Conservation (phyloP, 2,329 filamentous ascomycete species). For the Alternaria solani region DNA sequence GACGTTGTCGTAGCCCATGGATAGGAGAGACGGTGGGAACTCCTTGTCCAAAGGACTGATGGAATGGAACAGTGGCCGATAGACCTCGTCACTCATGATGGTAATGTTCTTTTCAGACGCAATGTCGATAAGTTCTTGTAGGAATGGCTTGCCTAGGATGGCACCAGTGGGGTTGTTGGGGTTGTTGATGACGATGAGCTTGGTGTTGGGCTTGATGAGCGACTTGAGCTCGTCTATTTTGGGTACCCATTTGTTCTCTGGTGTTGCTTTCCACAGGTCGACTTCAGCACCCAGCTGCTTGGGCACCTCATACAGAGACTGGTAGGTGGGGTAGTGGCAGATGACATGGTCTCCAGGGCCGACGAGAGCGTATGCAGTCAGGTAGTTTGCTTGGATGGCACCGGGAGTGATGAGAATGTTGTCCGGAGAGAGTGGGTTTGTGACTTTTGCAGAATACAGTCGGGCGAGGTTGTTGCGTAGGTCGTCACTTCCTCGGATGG, state of each 20-base stretch:
- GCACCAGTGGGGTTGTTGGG: conserved; percentile 85
- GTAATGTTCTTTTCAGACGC: conserved; percentile 70
- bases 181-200: conserved; percentile 75
- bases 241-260: conserved; percentile 71
- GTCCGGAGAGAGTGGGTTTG: conserved; percentile 60
- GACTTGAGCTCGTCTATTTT: conserved; percentile 70
- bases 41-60: conserved; percentile 62
- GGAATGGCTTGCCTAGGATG: conserved; percentile 67
- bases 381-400: conserved; percentile 84
- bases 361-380: conserved; percentile 77
- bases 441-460: conserved; percentile 67
- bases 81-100: conserved; percentile 82
- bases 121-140: conserved; percentile 69
- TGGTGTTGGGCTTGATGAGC: conserved; percentile 74
- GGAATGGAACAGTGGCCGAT: conserved; percentile 81
- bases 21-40: conserved; percentile 72
- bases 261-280: conserved; percentile 75
- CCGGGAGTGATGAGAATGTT: conserved; percentile 80
- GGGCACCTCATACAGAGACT: conserved; percentile 82
- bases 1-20: conserved; percentile 74
- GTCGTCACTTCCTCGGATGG: conserved; percentile 71
- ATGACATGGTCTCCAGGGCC: conserved; percentile 82
- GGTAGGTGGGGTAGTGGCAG: conserved; percentile 83
- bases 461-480: conserved; percentile 71
- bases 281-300: conserved; percentile 78